Evolutionary conservation across 2,329 filamentous ascomycete genomes (phyloP).

Genomic region (Fusarium lyarnte): DNA sequence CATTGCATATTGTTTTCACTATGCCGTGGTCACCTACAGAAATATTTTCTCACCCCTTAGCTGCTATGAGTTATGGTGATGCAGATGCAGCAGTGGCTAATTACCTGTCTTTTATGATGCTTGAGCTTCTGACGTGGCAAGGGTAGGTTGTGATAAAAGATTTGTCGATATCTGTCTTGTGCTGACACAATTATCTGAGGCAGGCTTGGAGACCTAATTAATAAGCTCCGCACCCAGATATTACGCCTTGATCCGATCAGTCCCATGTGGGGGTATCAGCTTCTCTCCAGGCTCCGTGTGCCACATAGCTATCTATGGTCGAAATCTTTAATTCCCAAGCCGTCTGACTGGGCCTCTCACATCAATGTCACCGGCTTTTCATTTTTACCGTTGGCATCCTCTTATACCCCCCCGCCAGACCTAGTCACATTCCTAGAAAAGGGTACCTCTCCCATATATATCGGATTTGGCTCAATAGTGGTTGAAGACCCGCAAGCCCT

Average conservation of each 20-base stretch:
- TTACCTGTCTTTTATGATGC: slow-evolving; percentile 52
- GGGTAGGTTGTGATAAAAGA: slow-evolving; percentile 50
- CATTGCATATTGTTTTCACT: slow-evolving; percentile 63
- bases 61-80: slow-evolving; percentile 49
- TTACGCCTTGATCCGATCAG: slow-evolving; percentile 72
- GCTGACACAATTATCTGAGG: not conserved
- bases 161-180: not conserved
- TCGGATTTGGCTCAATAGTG: slow-evolving; percentile 74
- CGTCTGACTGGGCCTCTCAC: slow-evolving; percentile 67
- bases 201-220: slow-evolving; percentile 74
- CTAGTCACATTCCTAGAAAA: slow-evolving; percentile 63
- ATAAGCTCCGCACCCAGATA: slow-evolving; percentile 70
- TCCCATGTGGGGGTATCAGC: slow-evolving; percentile 71
- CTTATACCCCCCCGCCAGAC: slow-evolving; percentile 64
- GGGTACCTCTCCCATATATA: slow-evolving; percentile 69
- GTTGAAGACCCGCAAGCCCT: slow-evolving; percentile 68
- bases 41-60: slow-evolving; percentile 39
- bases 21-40: slow-evolving; percentile 77
- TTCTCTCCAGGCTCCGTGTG: slow-evolving; percentile 68
- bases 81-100: slow-evolving; percentile 34
- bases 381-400: slow-evolving; percentile 63
- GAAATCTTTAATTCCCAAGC: slow-evolving; percentile 70
- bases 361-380: slow-evolving; percentile 71
- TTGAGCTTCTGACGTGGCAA: slow-evolving; percentile 80
- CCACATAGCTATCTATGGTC: slow-evolving; percentile 80